phyloP scores from a whole-genome alignment of 352 stramenopile genomes.

The Thalassiosira livingstoniorum region DNA sequence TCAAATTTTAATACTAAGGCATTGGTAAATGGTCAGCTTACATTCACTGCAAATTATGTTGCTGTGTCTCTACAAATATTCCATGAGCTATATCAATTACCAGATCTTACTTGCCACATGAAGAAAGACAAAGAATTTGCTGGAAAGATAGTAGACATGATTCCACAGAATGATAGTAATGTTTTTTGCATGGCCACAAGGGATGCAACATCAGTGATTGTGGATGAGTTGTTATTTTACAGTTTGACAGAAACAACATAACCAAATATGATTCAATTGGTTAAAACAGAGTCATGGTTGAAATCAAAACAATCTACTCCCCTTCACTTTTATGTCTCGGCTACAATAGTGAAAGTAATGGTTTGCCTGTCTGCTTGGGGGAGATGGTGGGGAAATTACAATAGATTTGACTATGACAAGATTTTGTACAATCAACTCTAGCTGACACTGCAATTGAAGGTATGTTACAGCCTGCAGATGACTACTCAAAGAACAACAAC shows the following conservation, averaged over 20 bases:
- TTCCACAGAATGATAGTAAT: constrained; percentile 48
- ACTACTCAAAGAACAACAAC: neutral
- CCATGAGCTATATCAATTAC: constrained; percentile 28
- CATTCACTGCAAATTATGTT: constrained; percentile 58
- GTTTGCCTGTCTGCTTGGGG: constrained; percentile 3
- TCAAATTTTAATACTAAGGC: constrained; percentile 42
- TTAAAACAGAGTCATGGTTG: constrained; percentile 7
- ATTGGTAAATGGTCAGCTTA: constrained; percentile 39
- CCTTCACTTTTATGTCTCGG: constrained; percentile 14
- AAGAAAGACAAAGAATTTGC: constrained; percentile 5
- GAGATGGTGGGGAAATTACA: constrained; percentile 12
- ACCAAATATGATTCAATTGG: neutral
- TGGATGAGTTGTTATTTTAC: constrained; percentile 3
- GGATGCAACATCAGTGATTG: constrained; percentile 41
- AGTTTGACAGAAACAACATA: constrained; percentile 26
- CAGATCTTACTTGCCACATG: constrained; percentile 51
- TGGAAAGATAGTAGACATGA: constrained; percentile 54
- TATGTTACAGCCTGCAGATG: neutral
- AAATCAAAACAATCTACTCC: constrained; percentile 44
- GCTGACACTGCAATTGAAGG: neutral
- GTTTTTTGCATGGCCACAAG: constrained; percentile 45
- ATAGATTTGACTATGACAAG: constrained; percentile 37
- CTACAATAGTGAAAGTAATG: constrained; percentile 7
- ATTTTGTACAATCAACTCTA: constrained; percentile 1
- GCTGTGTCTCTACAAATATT: constrained; percentile 40